These are phyloP conservation scores for Huntiella moniliformis DNA, from an alignment of 2,329 filamentous ascomycete species.

Conservation along the genomic window DNA sequence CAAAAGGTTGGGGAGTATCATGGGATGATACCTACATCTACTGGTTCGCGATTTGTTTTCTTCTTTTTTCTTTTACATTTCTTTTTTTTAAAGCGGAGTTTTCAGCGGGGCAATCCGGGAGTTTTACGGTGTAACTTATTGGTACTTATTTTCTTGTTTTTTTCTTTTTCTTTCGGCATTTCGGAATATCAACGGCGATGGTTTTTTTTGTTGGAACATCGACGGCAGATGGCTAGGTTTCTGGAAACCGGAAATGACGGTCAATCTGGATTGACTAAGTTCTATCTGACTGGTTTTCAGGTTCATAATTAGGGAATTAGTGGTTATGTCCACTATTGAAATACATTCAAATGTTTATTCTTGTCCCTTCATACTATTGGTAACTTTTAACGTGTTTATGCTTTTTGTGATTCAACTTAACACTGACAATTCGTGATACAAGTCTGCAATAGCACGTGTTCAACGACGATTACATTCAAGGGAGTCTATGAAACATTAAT, in stretches of 20 bases:
- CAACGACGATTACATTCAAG: too few species aligned
- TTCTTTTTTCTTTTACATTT: conserved; percentile 9
- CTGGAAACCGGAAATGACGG: conserved; percentile 1
- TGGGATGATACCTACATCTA: conserved; percentile 3
- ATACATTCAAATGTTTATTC: not conserved
- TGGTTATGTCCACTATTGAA: not conserved
- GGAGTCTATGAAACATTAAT: too few species aligned
- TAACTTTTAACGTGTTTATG: too few species aligned
- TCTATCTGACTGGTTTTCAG: conserved; percentile 10
- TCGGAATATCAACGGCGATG: not conserved
- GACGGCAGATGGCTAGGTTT: not conserved
- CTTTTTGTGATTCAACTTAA: too few species aligned
- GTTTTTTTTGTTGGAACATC: not conserved
- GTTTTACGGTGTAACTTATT: not conserved
- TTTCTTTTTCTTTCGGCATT: conserved; percentile 3
- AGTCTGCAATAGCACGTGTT: too few species aligned
- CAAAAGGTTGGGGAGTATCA: conserved; percentile 1
- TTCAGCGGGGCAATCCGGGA: conserved; percentile 5
- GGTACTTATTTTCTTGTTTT: not conserved
- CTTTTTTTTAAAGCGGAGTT: conserved; percentile 11
- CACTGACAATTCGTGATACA: too few species aligned
- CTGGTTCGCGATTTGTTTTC: conserved; percentile 12
- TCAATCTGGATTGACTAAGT: conserved; percentile 5
- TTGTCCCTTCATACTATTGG: not conserved
- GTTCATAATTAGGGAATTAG: not conserved